A percentile compares a stretch with the other conserved stretches of the same genome.
Evolutionary conservation across 345 rosid species (phyloP).

Genomic region (Aquilaria malaccensis): DNA sequence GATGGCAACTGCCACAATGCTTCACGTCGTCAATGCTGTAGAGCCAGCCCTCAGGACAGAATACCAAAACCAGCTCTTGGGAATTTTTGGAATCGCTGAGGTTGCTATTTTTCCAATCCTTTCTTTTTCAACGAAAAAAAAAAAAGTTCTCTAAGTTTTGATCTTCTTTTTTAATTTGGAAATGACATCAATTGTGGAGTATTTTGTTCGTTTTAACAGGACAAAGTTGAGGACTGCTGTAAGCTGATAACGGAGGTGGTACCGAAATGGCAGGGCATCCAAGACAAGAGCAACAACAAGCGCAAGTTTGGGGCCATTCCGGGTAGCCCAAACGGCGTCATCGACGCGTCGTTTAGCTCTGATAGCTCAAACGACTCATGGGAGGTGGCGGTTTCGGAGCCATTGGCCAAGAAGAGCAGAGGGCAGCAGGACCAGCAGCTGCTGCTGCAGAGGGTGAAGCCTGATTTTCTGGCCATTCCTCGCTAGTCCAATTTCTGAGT

Average conservation of each 20-base stretch:
- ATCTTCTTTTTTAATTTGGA: slow-evolving; percentile 4
- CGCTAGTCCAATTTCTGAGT: slow-evolving; percentile 21
- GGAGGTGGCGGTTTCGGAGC: slow-evolving; percentile 40
- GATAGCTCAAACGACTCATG: slow-evolving; percentile 50
- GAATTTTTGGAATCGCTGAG: slow-evolving; percentile 43
- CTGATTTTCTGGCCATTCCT: slow-evolving; percentile 28
- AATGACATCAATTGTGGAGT: not conserved
- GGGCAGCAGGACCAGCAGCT: slow-evolving; percentile 22
- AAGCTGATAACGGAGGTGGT: slow-evolving; percentile 34
- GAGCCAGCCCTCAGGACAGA: slow-evolving; percentile 33
- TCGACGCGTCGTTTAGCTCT: slow-evolving; percentile 60
- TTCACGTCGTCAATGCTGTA: slow-evolving; percentile 35
- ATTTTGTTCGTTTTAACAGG: slow-evolving; percentile 27
- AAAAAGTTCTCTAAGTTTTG: no score
- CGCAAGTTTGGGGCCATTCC: slow-evolving; percentile 45
- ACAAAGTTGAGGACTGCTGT: slow-evolving; percentile 37
- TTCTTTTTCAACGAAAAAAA: not conserved
- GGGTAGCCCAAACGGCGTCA: slow-evolving; percentile 62
- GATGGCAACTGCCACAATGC: slow-evolving; percentile 51
- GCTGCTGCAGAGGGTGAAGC: slow-evolving; percentile 16
- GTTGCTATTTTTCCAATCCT: slow-evolving; percentile 16
- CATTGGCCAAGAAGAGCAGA: slow-evolving; percentile 38
- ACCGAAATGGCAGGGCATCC: slow-evolving; percentile 12
- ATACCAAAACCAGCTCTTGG: slow-evolving; percentile 34
- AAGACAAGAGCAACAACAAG: slow-evolving; percentile 20